phyloP scores from a whole-genome alignment of 371 early-diverging fungal species.

The Encephalitozoon cuniculi region DNA sequence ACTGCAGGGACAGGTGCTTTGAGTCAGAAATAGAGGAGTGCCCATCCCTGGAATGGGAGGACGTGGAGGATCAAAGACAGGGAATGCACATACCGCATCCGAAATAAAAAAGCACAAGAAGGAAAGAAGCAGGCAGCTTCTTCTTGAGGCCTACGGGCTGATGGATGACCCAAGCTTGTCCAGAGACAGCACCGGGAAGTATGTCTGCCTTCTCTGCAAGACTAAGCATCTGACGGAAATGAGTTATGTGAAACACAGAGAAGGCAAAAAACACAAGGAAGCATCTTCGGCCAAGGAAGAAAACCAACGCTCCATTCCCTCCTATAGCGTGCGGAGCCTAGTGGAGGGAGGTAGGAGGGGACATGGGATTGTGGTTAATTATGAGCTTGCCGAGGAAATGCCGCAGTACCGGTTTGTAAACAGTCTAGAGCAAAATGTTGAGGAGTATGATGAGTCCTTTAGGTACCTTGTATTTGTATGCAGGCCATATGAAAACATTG shows the following conservation, averaged over 20 bases:
- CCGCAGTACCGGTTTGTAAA: slow-evolving; percentile 25
- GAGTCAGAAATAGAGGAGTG: not conserved
- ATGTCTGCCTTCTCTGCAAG: not conserved
- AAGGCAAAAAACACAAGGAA: not conserved
- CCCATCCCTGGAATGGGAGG: not conserved
- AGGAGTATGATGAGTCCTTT: slow-evolving; percentile 14
- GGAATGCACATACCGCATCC: not conserved
- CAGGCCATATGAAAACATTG: slow-evolving; percentile 1
- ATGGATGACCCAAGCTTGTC: not conserved
- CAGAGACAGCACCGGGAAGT: not conserved
- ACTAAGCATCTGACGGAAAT: slow-evolving; percentile 10
- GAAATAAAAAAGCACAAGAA: not conserved
- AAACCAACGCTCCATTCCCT: not conserved
- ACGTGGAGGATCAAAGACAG: not conserved
- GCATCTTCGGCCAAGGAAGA: not conserved
- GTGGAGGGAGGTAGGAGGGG: not conserved
- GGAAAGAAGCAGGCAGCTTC: not conserved
- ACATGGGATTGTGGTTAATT: not conserved
- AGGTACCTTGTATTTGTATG: slow-evolving; percentile 12
- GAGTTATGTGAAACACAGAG: slow-evolving; percentile 10
- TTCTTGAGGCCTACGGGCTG: not conserved
- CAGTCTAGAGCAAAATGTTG: slow-evolving; percentile 3
- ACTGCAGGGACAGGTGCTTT: not conserved
- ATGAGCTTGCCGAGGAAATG: not conserved
- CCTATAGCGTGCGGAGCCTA: not conserved